Evolutionary conservation across 2,329 filamentous ascomycete species (phyloP), one percentile per base, ranked within the genome.

Genomic region (Fusarium sp.): DNA sequence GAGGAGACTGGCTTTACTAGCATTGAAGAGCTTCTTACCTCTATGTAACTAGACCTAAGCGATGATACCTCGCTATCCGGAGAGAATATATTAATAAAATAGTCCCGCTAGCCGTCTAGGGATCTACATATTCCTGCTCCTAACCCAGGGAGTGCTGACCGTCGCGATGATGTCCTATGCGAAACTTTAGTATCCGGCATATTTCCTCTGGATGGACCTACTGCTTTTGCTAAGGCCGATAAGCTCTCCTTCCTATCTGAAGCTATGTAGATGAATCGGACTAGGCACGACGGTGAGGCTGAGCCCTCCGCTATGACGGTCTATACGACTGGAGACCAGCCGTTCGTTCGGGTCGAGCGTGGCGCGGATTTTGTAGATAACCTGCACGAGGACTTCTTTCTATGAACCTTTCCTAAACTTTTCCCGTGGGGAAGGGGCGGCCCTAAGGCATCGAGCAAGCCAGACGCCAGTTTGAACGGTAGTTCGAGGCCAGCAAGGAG

Each of bases 131-230:
- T n/a, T n/a, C n/a, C n/a, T n/a, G n/a, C n/a, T n/a, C n/a, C n/a
- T n/a, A n/a, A n/a, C n/a, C 31, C 31, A 16, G 45, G n/a, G 9
- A 16, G 16, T 35, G 45, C 29, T 10, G 29, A 54, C 48, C 4
- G 22, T 3, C 39, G n/a, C 29, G 58, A 18, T 37, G 58, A 58
- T 8, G 24, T 45, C 8, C 1, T 63, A 9, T 41, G 22, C 20
- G 64, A 54, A 43, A 60, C 43, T 2, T 27, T 18, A 33, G 1
- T 33, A 5, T 67, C 45, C 14, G 45, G 58, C 5, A 67, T 64
- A 59, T 67, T 67, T 39, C 35, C 58, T 33, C 39, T 67, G 3
- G 65, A 67, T 14, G 45, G 58, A 22, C 65, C 35, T 4, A n/a
- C 59, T 2, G 65, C 33, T 31, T 48, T 67, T 6, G 48, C 18